Percentiles rank a stretch among this genome's conserved stretches.
These are phyloP conservation scores for Zymoseptoria tritici DNA, from an alignment of 2,329 filamentous ascomycete species.

Conservation along the genomic window DNA sequence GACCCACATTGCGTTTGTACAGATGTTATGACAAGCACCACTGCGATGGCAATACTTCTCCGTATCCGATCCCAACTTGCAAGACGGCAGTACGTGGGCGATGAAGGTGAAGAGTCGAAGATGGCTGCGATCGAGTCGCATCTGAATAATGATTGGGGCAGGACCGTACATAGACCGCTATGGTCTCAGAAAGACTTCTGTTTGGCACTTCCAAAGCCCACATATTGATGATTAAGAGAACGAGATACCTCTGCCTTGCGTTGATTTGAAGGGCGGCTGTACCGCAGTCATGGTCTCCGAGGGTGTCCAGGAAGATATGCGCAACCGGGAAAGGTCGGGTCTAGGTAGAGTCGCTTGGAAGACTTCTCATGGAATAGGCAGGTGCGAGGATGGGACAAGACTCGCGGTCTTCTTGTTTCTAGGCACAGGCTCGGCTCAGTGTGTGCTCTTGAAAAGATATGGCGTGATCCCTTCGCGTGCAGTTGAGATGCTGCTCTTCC, in stretches of 20 bases:
- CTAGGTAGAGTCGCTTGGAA: background rate
- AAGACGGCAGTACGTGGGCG: conserved; percentile 1
- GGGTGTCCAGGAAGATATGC: background rate
- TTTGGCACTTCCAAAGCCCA: background rate
- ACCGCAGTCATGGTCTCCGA: no score
- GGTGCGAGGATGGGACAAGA: background rate
- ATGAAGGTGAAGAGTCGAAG: background rate
- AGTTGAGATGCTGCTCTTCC: background rate
- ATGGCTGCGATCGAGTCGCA: background rate
- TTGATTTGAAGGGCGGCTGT: background rate
- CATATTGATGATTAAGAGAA: background rate
- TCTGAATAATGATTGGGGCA: background rate
- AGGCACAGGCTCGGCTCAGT: background rate
- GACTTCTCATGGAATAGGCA: background rate
- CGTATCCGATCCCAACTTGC: conserved; percentile 11
- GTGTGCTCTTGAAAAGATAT: background rate
- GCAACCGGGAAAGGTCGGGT: background rate
- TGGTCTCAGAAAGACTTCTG: background rate
- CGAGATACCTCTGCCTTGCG: background rate
- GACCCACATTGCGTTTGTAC: background rate
- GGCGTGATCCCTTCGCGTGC: background rate
- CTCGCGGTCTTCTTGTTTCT: background rate
- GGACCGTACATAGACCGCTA: background rate
- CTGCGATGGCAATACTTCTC: conserved; percentile 15
- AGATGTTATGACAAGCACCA: conserved; percentile 20